Evolutionary conservation across 2,329 filamentous ascomycete species (phyloP), one percentile per base, ranked within the genome.

Genomic region (Fusarium nematophilum): DNA sequence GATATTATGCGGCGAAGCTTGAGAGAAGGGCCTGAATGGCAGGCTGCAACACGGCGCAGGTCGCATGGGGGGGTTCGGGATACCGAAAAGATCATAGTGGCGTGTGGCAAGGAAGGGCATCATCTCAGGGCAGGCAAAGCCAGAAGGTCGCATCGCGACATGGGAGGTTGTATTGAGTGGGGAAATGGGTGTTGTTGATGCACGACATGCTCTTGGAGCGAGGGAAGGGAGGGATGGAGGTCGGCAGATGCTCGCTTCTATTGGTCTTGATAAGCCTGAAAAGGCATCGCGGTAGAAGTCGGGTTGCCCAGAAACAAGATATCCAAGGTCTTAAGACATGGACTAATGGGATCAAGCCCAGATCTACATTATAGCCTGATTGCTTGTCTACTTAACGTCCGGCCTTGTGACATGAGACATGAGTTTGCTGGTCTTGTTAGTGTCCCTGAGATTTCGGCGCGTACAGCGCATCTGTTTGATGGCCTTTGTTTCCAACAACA

Each of bases 131-230:
- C 49, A 58, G 44, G 33, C 27, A 40, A 15, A 25, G 46, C 14
- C n/a, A 18, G 6, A 48, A 23, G 49, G 48, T 59, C 26, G 33
- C 29, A 49, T 59, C 21, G 21, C 21, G 6, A 21, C 21, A 6
- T 21, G 21, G 9, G 44, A 23, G 49, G 48, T 59, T 26, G 38
- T 26, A 49, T 59, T 39, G 43, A 31, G 46, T 43, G 53, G 43
- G 51, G 40, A 45, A 48, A 6, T 26, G 40, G 17, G 37, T 21
- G 18, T 21, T 42, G 38, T 29, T 11, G 25, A 38, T 60, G 37
- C 18, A 38, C 37, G 45, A 47, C 50, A 21, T 56, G 31, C 55
- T 4, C 21, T 47, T 23, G 34, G 27, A 21, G 46, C 30, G 45
- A 34, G 27, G 25, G 31, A 17, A 30, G 9, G 25, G 42, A 46